A percentile compares a stretch with the other conserved stretches of the same genome.
These are phyloP conservation scores for Lentinus brumalis DNA, from an alignment of 768 basidiomycete genomes.

Conservation along the genomic window DNA sequence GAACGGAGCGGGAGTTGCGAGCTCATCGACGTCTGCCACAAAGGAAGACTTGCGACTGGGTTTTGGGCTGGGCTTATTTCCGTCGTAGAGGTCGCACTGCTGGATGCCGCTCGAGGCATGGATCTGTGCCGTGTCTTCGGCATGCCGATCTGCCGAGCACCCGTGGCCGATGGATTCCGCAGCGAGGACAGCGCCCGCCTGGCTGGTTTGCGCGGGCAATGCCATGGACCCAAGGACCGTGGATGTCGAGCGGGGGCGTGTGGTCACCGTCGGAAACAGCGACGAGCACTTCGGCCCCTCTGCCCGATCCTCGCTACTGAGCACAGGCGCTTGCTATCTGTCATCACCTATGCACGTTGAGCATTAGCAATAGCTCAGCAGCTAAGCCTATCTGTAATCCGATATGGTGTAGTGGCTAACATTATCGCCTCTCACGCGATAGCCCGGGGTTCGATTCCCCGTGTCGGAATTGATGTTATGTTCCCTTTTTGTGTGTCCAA, in stretches of 20 bases:
- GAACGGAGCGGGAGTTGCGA: not conserved
- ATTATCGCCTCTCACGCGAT: constrained; percentile 26
- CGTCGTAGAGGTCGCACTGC: constrained; percentile 6
- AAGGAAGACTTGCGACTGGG: constrained; percentile 18
- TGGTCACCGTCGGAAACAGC: constrained; percentile 15
- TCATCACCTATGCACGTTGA: too few relatives aligned
- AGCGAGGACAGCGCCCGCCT: constrained; percentile 14
- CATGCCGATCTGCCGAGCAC: constrained; percentile 20
- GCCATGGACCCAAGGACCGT: constrained; percentile 5
- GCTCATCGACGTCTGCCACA: constrained; percentile 4
- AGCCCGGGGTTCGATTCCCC: constrained; percentile 25
- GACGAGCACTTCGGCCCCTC: constrained; percentile 10
- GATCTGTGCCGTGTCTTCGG: constrained; percentile 13
- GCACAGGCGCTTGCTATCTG: too few relatives aligned
- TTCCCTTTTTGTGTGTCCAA: not conserved
- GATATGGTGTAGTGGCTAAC: constrained; percentile 25
- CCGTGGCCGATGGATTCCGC: constrained; percentile 14
- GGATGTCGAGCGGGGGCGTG: not conserved
- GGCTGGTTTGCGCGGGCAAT: constrained; percentile 13
- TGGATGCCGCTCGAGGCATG: constrained; percentile 16
- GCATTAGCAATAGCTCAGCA: too few relatives aligned
- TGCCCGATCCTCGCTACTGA: not conserved
- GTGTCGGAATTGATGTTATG: constrained; percentile 13
- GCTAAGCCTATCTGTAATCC: not conserved
- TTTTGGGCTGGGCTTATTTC: constrained; percentile 13